These are phyloP conservation scores for Aphanoascus verrucosus DNA, from an alignment of 2,329 filamentous ascomycete species.

Conservation along the genomic window DNA sequence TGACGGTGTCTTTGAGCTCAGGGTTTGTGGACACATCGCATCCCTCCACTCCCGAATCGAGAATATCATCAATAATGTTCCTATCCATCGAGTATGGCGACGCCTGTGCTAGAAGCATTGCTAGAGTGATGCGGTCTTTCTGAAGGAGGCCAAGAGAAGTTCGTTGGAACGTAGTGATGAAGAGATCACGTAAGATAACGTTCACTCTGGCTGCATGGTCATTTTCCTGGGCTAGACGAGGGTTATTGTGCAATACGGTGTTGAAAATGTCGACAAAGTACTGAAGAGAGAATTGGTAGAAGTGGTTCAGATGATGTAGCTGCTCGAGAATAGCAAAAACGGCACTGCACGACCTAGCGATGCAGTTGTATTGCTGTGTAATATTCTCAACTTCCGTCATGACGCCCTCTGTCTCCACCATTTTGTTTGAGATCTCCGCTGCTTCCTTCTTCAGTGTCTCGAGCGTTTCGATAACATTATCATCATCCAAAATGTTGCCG, in stretches of 20 bases:
- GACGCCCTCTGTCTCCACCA: conserved; percentile 90
- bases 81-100: conserved; percentile 96
- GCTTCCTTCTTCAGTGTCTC: conserved; percentile 98
- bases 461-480: conserved; percentile 94
- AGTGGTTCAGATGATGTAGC: conserved; percentile 95
- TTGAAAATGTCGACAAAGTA: conserved; percentile 99
- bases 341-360: conserved; percentile 89
- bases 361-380: conserved; percentile 84
- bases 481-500: conserved; percentile 95
- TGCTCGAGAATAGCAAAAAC: conserved; percentile 96
- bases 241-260: conserved; percentile 72
- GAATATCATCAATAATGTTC: conserved; percentile 69
- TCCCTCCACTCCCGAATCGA: conserved; percentile 66
- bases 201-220: conserved; percentile 73
- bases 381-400: conserved; percentile 97
- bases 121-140: conserved; percentile 86
- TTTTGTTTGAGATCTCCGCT: conserved; percentile 90
- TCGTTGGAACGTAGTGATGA: conserved; percentile 80
- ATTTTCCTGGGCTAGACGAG: conserved; percentile 56
- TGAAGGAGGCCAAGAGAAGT: conserved; percentile 89
- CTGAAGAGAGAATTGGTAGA: conserved; percentile 97
- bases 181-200: conserved; percentile 82
- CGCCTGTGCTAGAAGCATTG: conserved; percentile 88
- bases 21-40: conserved; percentile 64
- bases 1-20: conserved; percentile 55